phyloP scores from a whole-genome alignment of 2,329 filamentous ascomycete genomes.

The Penicillium freii region DNA sequence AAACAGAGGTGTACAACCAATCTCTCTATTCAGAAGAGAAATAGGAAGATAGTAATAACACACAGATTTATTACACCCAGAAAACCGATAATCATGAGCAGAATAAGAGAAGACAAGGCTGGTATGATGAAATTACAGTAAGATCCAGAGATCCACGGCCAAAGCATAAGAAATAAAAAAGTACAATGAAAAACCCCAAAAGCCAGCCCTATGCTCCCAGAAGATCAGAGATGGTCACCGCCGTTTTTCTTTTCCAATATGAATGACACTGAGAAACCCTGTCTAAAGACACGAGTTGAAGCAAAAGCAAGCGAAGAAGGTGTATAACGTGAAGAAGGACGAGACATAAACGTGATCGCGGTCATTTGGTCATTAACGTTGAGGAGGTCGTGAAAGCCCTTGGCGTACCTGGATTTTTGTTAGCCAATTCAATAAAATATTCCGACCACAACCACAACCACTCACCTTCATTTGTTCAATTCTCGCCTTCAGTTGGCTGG shows the following conservation, averaged over 20 bases:
- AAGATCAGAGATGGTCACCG: conserved; percentile 19
- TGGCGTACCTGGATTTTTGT: conserved; percentile 40
- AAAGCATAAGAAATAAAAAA: conserved; percentile 5
- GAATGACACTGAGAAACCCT: conserved; percentile 12
- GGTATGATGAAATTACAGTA: conserved; percentile 21
- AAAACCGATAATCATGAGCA: background rate
- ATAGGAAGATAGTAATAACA: background rate
- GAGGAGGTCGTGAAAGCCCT: conserved; percentile 42
- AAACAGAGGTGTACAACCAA: background rate
- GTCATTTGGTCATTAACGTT: conserved; percentile 37
- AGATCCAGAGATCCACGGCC: conserved; percentile 3
- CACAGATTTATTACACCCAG: background rate
- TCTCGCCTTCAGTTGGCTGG: conserved; percentile 91
- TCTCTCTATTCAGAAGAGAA: background rate
- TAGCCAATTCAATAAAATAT: background rate
- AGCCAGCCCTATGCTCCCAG: conserved; percentile 14
- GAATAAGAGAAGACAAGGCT: conserved; percentile 6
- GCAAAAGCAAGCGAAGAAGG: conserved; percentile 10
- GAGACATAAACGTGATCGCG: conserved; percentile 20
- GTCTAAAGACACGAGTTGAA: conserved; percentile 18
- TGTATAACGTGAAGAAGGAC: conserved; percentile 14
- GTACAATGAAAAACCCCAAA: conserved; percentile 7
- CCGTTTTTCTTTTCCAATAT: conserved; percentile 3
- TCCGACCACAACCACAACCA: conserved; percentile 4
- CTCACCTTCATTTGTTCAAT: conserved; percentile 95